These are phyloP conservation scores for Cladosporium sp. DNA, from an alignment of 2,329 filamentous ascomycete genomes.

Conservation along the genomic window DNA sequence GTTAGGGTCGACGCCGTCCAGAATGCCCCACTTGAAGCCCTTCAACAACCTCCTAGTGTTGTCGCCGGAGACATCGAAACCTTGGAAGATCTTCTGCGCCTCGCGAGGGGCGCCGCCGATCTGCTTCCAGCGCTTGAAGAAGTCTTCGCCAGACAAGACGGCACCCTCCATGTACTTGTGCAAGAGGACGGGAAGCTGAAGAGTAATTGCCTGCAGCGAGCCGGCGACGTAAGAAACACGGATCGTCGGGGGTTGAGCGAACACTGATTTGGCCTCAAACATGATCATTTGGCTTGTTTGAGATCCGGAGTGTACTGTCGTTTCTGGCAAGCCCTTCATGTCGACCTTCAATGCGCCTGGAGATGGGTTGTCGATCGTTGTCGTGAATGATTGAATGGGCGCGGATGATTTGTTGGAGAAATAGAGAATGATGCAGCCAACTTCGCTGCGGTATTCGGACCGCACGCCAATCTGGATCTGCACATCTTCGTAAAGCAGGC, in stretches of 20 bases:
- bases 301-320: constrained; percentile 62
- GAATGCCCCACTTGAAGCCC: constrained; percentile 82
- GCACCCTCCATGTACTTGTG: constrained; percentile 98
- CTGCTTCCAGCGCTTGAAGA: constrained; percentile 99
- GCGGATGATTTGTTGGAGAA: constrained; percentile 91
- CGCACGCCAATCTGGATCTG: constrained; percentile 89
- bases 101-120: constrained; percentile 86
- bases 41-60: constrained; percentile 69
- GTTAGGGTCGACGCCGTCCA: constrained; percentile 86
- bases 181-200: constrained; percentile 79
- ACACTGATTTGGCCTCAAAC: constrained; percentile 79
- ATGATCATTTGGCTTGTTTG: constrained; percentile 93
- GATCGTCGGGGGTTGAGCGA: constrained; percentile 80
- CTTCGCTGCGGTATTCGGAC: constrained; percentile 90
- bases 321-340: constrained; percentile 81
- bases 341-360: constrained; percentile 72
- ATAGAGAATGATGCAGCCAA: constrained; percentile 92
- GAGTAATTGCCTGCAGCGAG: constrained; percentile 81
- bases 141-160: constrained; percentile 80
- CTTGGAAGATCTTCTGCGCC: constrained; percentile 75
- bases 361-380: constrained; percentile 79
- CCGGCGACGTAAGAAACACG: constrained; percentile 92
- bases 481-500: constrained; percentile 87
- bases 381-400: constrained; percentile 84
- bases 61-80: constrained; percentile 59